phyloP scores from a whole-genome alignment of 2,329 filamentous ascomycete species.

The Phaeomoniella chlamydospora region DNA sequence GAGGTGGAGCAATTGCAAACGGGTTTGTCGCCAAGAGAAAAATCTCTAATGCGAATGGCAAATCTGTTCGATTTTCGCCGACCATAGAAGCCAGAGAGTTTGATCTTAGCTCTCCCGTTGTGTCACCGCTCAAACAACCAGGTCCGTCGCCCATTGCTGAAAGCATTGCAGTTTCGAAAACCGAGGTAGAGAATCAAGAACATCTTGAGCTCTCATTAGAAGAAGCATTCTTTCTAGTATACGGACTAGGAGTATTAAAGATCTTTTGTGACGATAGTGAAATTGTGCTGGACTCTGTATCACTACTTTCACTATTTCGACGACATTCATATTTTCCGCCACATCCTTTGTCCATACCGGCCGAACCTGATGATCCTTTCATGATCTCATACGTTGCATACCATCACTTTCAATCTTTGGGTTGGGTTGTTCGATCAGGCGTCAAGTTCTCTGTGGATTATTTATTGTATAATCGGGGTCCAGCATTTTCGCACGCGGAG shows the following conservation, averaged over 20 bases:
- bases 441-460: conserved; percentile 94
- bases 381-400: conserved; percentile 78
- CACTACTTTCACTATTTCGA: conserved; percentile 54
- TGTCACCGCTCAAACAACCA: conserved; percentile 11
- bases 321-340: conserved; percentile 57
- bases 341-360: conserved; percentile 21
- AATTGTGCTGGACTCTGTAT: conserved; percentile 32
- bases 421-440: conserved; percentile 85
- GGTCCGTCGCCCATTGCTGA: conserved; percentile 8
- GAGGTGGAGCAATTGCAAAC: conserved; percentile 7
- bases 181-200: conserved; percentile 45
- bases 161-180: not conserved
- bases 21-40: conserved; percentile 4
- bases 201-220: conserved; percentile 85
- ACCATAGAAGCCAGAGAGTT: conserved; percentile 52
- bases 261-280: conserved; percentile 30
- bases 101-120: conserved; percentile 13
- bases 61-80: conserved; percentile 58
- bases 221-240: conserved; percentile 82
- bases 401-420: conserved; percentile 88
- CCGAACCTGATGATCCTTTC: conserved; percentile 69
- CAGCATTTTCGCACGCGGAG: conserved; percentile 88
- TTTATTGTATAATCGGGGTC: conserved; percentile 83
- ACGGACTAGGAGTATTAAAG: conserved; percentile 60
- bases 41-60: conserved; percentile 16